Evolutionary conservation across 2,329 filamentous ascomycete genomes (phyloP), one percentile per base, ranked within the genome.

Genomic region (Penicillium sp.): DNA sequence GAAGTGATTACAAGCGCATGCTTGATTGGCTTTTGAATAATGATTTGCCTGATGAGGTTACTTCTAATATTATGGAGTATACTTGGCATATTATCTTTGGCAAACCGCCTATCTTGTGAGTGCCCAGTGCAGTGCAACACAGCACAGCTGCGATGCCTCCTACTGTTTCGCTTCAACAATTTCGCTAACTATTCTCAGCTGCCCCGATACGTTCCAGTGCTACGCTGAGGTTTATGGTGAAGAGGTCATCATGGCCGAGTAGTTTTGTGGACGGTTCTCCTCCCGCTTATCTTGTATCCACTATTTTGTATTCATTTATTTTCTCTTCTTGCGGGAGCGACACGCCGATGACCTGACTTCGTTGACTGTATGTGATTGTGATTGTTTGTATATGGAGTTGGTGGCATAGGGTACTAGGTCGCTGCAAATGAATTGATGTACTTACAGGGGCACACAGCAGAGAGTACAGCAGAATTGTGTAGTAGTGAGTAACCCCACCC

Each of bases 11-110:
- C 56, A 61, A 79, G 20, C 74, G 75, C 20, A 82, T 79, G 65
- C 75, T 83, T 13, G 67, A 83, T 29, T 87, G 84, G 84, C 60
- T 87, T 37, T 57, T 84, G 26, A 72, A 75, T 20, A 83, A 83
- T 13, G 68, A 76, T 3, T 63, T 84, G 32, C 72, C 75, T 2
- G 82, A 85, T 61, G 75, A 76, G 18, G 65, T 80, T 24, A 82
- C 78, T 29, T 83, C 83, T 2, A 73, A 83, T 23, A 78, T 86
- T 6, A 77, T 85, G 61, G 84, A 87, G 64, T 86, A 85, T 62
- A 70, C 82, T 10, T 87, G 84, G 84, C 84, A 87, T 61, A 78
- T 82, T 68, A 73, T 77, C 67, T 80, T 73, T 52, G 67, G 69
- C 36, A 65, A 67, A 57, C 64, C 68, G 1, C 62, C 71, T 21